phyloP scores from a whole-genome alignment of 148 eudicot species.

The Fallopia convolvulus region DNA sequence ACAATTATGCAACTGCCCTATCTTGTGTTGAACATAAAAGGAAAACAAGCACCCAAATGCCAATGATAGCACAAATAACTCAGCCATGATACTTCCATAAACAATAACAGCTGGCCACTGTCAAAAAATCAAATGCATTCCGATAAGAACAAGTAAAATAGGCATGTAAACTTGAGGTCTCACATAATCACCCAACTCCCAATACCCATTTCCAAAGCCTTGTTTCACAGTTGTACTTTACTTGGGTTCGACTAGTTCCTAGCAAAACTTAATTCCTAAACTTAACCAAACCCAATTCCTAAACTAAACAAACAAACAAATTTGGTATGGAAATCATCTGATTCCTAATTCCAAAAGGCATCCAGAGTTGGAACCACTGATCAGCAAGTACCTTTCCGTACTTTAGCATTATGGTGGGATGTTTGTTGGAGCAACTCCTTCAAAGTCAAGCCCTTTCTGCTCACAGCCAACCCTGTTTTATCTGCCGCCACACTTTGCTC shows the following conservation, averaged over 20 bases:
- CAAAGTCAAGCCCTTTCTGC: slow-evolving; percentile 83
- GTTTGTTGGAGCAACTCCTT: slow-evolving; percentile 95
- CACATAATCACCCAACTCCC: background rate
- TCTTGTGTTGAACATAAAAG: too few species aligned
- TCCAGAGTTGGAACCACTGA: background rate
- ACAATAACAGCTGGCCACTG: background rate
- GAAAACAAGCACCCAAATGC: too few species aligned
- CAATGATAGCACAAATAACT: background rate
- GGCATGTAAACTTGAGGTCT: background rate
- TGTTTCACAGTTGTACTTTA: background rate
- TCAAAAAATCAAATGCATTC: background rate
- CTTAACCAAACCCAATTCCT: background rate
- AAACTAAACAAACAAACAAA: background rate
- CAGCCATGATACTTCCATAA: background rate
- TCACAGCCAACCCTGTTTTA: slow-evolving; percentile 73
- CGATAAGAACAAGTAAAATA: background rate
- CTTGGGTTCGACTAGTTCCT: background rate
- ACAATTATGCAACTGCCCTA: too few species aligned
- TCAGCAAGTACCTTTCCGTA: slow-evolving; percentile 64
- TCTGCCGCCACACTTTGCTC: slow-evolving; percentile 92
- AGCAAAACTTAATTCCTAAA: background rate
- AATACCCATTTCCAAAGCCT: background rate
- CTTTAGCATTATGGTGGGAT: slow-evolving; percentile 86
- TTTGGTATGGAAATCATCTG: background rate
- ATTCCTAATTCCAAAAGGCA: background rate